Conservation (phyloP, 1,139 yeast genomes). For the Ogataea hybrid region DNA sequence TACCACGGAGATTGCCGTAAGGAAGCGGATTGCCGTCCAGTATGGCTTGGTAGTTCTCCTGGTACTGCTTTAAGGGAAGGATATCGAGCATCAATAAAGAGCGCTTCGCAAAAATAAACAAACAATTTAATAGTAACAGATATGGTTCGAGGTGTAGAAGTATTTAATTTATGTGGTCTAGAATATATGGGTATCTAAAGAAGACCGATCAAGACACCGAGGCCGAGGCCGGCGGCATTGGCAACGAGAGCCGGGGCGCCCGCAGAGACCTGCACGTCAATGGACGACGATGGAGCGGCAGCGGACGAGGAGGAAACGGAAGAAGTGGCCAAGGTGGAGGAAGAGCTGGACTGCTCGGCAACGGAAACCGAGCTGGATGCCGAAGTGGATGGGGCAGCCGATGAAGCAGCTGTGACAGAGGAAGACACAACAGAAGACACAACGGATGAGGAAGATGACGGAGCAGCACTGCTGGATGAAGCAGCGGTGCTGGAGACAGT, state of each 20-base stretch:
- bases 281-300: constrained; percentile 11
- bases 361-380: constrained; percentile 1
- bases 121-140: not conserved
- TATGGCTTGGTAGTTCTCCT: constrained; percentile 28
- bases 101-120: constrained; percentile 10
- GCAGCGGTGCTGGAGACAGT: constrained; percentile 4
- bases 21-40: constrained; percentile 27
- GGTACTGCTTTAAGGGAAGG: constrained; percentile 23
- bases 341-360: constrained; percentile 7
- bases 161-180: not conserved
- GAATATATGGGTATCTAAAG: constrained; percentile 16
- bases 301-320: constrained; percentile 7
- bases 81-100: constrained; percentile 23
- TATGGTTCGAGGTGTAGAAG: constrained; percentile 6
- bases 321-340: constrained; percentile 11
- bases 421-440: constrained; percentile 1
- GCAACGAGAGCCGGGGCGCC: constrained; percentile 18
- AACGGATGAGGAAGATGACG: constrained; percentile 19
- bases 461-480: constrained; percentile 11
- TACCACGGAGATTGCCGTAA: constrained; percentile 30
- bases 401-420: not conserved
- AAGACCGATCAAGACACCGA: constrained; percentile 21
- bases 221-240: constrained; percentile 24
- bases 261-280: constrained; percentile 16
- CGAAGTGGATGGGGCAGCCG: not conserved